Base-by-base conservation (phyloP, 1,284 basidiomycete genomes). In the Caloboletus inedulis region DNA sequence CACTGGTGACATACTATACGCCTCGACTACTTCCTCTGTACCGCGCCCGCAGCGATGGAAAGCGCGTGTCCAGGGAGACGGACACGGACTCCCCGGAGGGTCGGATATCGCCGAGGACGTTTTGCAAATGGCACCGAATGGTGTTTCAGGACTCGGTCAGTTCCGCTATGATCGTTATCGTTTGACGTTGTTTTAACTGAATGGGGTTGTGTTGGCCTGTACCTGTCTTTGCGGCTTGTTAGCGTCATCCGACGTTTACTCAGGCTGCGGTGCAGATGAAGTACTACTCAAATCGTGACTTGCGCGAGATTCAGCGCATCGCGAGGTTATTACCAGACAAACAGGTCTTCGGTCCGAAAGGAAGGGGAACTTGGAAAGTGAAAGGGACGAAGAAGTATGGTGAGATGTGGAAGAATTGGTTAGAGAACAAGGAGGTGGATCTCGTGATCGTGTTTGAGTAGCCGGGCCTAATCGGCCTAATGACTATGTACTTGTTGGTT, bases 61-160 rank as follows among this genome's bases (percentile, higher is more conserved):
- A 44, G 46, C 52, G 42, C 21, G 13, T 18, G 7, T 47, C 40
- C 4, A 54, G 43, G 21, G 47, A 40, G 3, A 23, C 12, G 14
- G 33, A 43, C n/a, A 12, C 19, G 27, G 59, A 55, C 4, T 37
- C 31, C 0, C 44, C 30, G 9, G 54, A 31, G 31, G 57, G 59
- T 23, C 48, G 54, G 14, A 53, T 74, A 36, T 60, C 73, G 1
- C 59, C 67, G 10, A 62, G 50, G 39, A 61, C 56, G 12, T 74
- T 69, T 56, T 73, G 69, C 47, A 76, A 75, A 47, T 75, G 73
- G 74, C 72, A 76, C 40, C 59, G 65, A 16, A 70, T 76, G 65
- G 72, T 74, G 18, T 74, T 69, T 46, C 68, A 54, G 33, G 60
- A 63, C 18, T 52, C 69, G 60, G 75, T 76, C 41, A 51, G 73